Evolutionary conservation across 2,329 filamentous ascomycete species (phyloP), one percentile per base, ranked within the genome.

Genomic region (Apiospora koreana): DNA sequence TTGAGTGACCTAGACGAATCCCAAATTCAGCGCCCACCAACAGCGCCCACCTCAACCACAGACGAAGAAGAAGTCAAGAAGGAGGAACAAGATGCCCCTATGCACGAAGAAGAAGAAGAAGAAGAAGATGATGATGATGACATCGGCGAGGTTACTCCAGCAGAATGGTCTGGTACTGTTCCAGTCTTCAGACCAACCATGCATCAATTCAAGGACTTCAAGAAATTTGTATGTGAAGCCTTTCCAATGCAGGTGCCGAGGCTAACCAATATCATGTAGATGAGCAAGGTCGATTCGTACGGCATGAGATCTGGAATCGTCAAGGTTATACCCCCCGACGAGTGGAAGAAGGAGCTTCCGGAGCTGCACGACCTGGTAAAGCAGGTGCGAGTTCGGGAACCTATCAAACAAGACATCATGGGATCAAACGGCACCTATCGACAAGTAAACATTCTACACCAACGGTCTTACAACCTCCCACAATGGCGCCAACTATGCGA

Each of bases 271-370:
- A 48, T 8, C 58, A 23, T 71, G 42, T 72, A 92, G 89, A 91
- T 92, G 86, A 89, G 91, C 78, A 95, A 94, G 81, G 90, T 99
- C 72, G 94, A 99, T 81, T 89, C 91, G 74, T 97, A 97, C 80
- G 96, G 96, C 77, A 99, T 99, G 96, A 94, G 94, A 82, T 96
- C 94, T 28, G 96, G 96, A 45, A 98, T 99, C 76, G 91, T 98
- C 79, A 98, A 99, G 83, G 92, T 99, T 71, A 92, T 98, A 68
- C 95, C 96, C 38, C 96, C 96, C 0, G 84, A 92, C 77, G 95
- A 98, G 88, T 99, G 96, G 96, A 96, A 89, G 81, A 89, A 95
- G 73, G 86, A 90, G 35, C 90, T 96, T 46, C 93, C 93, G 21
- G 85, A 88, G 46, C 89, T 98, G 72, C 91, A 96, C 78, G 93